Conservation (phyloP, 371 early-diverging fungal species). For the Mucor mucedo region DNA sequence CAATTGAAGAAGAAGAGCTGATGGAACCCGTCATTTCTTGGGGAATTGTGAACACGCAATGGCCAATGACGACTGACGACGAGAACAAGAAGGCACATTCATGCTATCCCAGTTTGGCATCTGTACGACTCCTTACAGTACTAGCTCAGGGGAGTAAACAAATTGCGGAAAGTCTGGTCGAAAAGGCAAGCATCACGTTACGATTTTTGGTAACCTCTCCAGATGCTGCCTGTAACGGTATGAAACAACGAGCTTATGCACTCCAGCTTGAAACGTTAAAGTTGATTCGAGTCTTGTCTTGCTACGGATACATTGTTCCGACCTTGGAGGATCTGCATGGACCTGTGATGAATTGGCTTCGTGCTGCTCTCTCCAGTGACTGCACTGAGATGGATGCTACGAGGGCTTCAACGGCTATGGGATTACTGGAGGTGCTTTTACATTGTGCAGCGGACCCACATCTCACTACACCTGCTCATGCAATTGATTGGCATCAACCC, state of each 20-base stretch:
- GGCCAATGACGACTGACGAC: constrained; percentile 55
- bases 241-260: constrained; percentile 43
- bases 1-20: constrained; percentile 53
- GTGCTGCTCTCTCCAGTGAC: constrained; percentile 25
- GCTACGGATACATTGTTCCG: constrained; percentile 57
- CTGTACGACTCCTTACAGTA: constrained; percentile 44
- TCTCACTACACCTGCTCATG: constrained; percentile 58
- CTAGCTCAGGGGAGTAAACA: constrained; percentile 53
- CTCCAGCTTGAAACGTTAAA: constrained; percentile 55
- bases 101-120: constrained; percentile 44
- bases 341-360: constrained; percentile 50
- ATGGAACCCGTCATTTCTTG: constrained; percentile 50
- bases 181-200: constrained; percentile 42
- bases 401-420: constrained; percentile 33
- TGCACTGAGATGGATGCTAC: background rate
- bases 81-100: background rate
- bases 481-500: constrained; percentile 64
- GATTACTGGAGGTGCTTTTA: constrained; percentile 38
- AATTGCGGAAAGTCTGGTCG: constrained; percentile 46
- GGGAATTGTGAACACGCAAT: constrained; percentile 46
- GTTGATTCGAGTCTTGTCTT: constrained; percentile 48
- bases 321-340: constrained; percentile 48
- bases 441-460: constrained; percentile 64
- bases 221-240: constrained; percentile 24
- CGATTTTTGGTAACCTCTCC: constrained; percentile 52